Conservation (phyloP, 106 monocot species). For the Dendrobium chrysotoxum region DNA sequence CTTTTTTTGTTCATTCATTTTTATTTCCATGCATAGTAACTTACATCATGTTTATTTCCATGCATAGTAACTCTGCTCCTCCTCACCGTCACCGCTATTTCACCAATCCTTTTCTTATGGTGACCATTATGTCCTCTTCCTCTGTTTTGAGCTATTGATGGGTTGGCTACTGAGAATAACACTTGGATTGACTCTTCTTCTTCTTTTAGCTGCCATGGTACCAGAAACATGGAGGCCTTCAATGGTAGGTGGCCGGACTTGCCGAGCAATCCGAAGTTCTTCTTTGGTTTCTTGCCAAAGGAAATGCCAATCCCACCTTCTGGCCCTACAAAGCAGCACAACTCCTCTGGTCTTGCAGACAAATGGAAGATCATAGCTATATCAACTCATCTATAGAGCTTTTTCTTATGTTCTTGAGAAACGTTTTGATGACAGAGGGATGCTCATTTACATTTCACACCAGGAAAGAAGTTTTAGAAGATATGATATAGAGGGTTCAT, state of each 20-base stretch:
- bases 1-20: too few species aligned
- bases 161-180: not conserved
- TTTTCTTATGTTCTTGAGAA: not conserved
- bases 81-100: not conserved
- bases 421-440: not conserved
- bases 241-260: not conserved
- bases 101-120: not conserved
- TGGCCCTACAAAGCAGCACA: slow-evolving; percentile 13
- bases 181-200: not conserved
- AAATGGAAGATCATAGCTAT: not conserved
- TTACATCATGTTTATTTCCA: too few species aligned
- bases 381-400: not conserved
- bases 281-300: slow-evolving; percentile 8
- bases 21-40: too few species aligned
- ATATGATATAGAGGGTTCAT: too few species aligned
- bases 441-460: not conserved
- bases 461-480: not conserved
- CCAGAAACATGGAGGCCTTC: not conserved
- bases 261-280: not conserved
- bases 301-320: slow-evolving; percentile 15
- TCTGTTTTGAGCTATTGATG: not conserved
- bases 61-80: too few species aligned
- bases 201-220: slow-evolving; percentile 9
- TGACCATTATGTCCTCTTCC: not conserved
- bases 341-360: not conserved